Conservation (phyloP, 164 flowering plant genomes). For the Houttuynia cordata region DNA sequence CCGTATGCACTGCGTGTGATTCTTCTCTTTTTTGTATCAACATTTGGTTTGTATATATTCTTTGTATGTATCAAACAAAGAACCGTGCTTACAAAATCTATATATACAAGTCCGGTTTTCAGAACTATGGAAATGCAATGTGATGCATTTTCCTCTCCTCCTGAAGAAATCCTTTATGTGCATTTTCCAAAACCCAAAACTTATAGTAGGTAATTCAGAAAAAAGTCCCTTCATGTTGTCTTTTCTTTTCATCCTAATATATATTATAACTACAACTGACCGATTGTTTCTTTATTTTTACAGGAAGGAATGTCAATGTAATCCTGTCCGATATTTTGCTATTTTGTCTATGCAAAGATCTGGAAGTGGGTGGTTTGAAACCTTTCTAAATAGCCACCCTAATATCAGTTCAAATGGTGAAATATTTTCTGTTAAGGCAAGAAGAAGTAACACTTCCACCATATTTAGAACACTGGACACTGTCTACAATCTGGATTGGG, state of each 20-base stretch:
- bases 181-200: slow-evolving; percentile 22
- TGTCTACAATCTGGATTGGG: slow-evolving; percentile 68
- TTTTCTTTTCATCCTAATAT: background rate
- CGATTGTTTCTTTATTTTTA: background rate
- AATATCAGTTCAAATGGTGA: slow-evolving; percentile 87
- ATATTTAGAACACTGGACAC: slow-evolving; percentile 49
- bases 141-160: slow-evolving; percentile 3
- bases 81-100: slow-evolving; percentile 7
- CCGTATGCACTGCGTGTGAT: slow-evolving; percentile 11
- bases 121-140: slow-evolving; percentile 5
- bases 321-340: slow-evolving; percentile 63
- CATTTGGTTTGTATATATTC: slow-evolving; percentile 16
- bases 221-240: background rate
- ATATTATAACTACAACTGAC: background rate
- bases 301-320: slow-evolving; percentile 62
- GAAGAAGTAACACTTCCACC: slow-evolving; percentile 51
- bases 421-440: slow-evolving; percentile 43
- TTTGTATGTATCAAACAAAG: slow-evolving; percentile 14
- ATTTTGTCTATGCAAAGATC: slow-evolving; percentile 80
- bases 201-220: slow-evolving; percentile 13
- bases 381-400: slow-evolving; percentile 68
- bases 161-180: slow-evolving; percentile 10
- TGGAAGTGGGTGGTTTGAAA: slow-evolving; percentile 96
- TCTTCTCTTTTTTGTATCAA: slow-evolving; percentile 13
- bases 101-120: background rate